A percentile compares a stretch with the other conserved stretches of the same genome.
phyloP scores from a whole-genome alignment of 2,329 filamentous ascomycete species.

The Xylogone sp. region DNA sequence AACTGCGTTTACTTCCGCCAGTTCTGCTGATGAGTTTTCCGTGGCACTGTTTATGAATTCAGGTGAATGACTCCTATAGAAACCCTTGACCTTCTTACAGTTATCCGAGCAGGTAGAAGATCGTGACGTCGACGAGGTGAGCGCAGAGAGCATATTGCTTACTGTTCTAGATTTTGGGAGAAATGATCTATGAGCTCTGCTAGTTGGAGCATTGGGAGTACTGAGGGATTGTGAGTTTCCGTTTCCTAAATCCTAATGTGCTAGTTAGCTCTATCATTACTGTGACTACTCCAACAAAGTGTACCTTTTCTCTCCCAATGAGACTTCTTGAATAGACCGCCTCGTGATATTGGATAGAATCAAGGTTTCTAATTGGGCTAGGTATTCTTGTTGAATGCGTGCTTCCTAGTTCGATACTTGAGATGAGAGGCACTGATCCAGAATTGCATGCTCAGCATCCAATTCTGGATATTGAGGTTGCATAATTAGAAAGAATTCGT shows the following conservation, averaged over 20 bases:
- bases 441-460: too few species aligned
- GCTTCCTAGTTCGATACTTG: neutral
- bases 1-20: neutral
- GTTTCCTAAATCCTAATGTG: neutral
- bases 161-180: slow-evolving; percentile 44
- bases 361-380: neutral
- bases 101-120: neutral
- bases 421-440: too few species aligned
- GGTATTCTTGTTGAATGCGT: neutral
- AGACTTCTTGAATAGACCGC: neutral
- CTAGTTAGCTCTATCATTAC: neutral
- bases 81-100: slow-evolving; percentile 6
- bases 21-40: neutral
- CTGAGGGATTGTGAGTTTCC: neutral
- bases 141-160: slow-evolving; percentile 36
- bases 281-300: neutral
- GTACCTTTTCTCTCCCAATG: neutral
- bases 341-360: neutral
- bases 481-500: too few species aligned
- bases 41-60: slow-evolving; percentile 7
- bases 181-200: neutral
- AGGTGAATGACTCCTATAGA: slow-evolving; percentile 8
- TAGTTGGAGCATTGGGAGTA: neutral
- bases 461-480: too few species aligned
- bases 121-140: slow-evolving; percentile 42